Evolutionary conservation across 1,284 basidiomycete species (phyloP).

Genomic region (Cyathus olla): DNA sequence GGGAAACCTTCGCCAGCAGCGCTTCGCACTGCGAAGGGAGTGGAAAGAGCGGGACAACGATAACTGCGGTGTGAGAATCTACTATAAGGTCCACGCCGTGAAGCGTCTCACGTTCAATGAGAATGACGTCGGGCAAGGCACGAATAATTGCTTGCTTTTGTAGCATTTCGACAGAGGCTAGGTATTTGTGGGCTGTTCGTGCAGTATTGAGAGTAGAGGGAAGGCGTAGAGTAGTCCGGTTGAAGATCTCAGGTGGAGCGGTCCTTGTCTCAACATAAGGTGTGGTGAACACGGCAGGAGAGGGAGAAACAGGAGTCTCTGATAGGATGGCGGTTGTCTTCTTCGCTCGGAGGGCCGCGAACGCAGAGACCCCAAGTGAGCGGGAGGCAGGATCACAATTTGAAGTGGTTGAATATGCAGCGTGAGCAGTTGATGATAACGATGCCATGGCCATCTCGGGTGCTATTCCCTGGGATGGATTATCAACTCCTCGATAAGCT

Average conservation of each 20-base stretch:
- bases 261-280: conserved; percentile 15
- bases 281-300: conserved; percentile 3
- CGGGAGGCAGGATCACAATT: conserved; percentile 32
- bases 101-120: conserved; percentile 71
- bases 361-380: conserved; percentile 43
- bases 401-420: not conserved
- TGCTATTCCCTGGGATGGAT: no score
- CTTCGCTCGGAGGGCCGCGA: conserved; percentile 49
- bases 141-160: conserved; percentile 72
- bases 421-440: no score
- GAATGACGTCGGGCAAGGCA: conserved; percentile 58
- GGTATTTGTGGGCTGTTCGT: conserved; percentile 64
- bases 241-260: conserved; percentile 56
- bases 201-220: conserved; percentile 47
- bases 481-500: not conserved
- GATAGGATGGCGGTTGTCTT: conserved; percentile 27
- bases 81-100: conserved; percentile 67
- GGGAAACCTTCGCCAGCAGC: conserved; percentile 50
- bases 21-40: conserved; percentile 62
- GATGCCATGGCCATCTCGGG: no score
- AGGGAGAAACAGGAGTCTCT: not conserved
- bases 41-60: conserved; percentile 66
- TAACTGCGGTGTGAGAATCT: conserved; percentile 66
- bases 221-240: conserved; percentile 59
- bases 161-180: conserved; percentile 74